Conservation (phyloP, 2,329 filamentous ascomycete genomes). For the Diaporthe amygdali region DNA sequence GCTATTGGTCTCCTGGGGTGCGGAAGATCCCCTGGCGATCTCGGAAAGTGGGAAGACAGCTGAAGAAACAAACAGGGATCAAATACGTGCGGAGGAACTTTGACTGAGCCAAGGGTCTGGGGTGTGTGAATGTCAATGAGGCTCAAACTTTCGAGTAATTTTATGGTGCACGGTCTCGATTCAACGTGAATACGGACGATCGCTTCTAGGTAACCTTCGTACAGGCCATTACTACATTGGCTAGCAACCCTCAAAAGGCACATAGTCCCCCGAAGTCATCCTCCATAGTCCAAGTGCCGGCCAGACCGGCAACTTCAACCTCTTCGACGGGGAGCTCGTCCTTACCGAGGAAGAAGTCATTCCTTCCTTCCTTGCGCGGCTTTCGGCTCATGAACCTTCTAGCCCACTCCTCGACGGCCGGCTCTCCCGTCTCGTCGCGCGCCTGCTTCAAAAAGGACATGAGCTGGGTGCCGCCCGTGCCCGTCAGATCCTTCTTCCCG, state of each 20-base stretch:
- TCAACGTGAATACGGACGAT: background rate
- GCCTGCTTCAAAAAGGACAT: conserved; percentile 98
- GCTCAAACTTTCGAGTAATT: background rate
- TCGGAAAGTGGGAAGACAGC: background rate
- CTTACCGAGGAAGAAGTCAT: conserved; percentile 65
- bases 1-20: background rate
- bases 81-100: background rate
- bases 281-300: conserved; percentile 88
- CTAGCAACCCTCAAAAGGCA: conserved; percentile 45
- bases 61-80: background rate
- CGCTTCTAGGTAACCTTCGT: background rate
- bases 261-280: conserved; percentile 74
- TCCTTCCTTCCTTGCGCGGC: conserved; percentile 52
- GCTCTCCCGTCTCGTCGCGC: conserved; percentile 92
- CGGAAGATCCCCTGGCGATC: background rate
- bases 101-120: background rate
- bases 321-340: conserved; percentile 52
- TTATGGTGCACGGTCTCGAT: fast-evolving
- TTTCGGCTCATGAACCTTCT: conserved; percentile 61
- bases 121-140: background rate
- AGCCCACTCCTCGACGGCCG: conserved; percentile 75
- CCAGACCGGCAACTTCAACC: conserved; percentile 68
- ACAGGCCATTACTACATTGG: background rate
- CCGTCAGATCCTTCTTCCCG: conserved; percentile 70
- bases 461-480: conserved; percentile 90